These are phyloP conservation scores for Trametes polyzona DNA, from an alignment of 1,284 basidiomycete species.

Conservation along the genomic window DNA sequence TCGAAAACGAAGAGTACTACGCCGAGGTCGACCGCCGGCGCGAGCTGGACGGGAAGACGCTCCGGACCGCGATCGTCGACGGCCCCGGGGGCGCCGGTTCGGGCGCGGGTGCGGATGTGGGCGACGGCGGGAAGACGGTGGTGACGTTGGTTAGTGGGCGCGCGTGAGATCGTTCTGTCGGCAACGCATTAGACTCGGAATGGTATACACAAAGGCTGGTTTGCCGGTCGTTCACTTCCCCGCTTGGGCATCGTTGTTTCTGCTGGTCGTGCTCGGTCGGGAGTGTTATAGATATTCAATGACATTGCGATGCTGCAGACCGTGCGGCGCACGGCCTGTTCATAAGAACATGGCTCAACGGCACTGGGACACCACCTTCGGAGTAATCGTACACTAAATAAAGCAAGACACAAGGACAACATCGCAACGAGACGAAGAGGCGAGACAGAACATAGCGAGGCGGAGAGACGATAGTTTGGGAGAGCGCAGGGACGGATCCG, in stretches of 20 bases:
- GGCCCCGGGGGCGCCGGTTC: neutral
- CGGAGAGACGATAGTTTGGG: neutral
- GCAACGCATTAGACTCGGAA: neutral
- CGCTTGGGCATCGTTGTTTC: too few relatives aligned
- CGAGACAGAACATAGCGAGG: neutral
- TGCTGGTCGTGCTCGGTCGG: neutral
- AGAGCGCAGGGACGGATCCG: neutral
- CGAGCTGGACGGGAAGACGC: constrained; percentile 34
- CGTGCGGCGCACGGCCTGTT: neutral
- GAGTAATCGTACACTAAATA: constrained; percentile 11
- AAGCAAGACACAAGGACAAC: neutral
- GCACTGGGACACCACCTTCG: neutral
- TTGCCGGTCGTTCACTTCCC: neutral
- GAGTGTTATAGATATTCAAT: neutral
- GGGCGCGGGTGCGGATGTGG: neutral
- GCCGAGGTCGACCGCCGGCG: constrained; percentile 49
- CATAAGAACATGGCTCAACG: neutral
- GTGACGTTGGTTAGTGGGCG: neutral
- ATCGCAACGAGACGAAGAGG: constrained; percentile 2
- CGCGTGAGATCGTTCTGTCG: neutral
- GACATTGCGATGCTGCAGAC: constrained; percentile 9
- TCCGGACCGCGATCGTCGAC: constrained; percentile 23
- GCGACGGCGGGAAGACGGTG: neutral
- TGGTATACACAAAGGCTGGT: constrained; percentile 1
- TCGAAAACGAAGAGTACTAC: constrained; percentile 43